Evolutionary conservation across 2,329 filamentous ascomycete species (phyloP), one percentile per base, ranked within the genome.

Genomic region (Arthroderma sp.): DNA sequence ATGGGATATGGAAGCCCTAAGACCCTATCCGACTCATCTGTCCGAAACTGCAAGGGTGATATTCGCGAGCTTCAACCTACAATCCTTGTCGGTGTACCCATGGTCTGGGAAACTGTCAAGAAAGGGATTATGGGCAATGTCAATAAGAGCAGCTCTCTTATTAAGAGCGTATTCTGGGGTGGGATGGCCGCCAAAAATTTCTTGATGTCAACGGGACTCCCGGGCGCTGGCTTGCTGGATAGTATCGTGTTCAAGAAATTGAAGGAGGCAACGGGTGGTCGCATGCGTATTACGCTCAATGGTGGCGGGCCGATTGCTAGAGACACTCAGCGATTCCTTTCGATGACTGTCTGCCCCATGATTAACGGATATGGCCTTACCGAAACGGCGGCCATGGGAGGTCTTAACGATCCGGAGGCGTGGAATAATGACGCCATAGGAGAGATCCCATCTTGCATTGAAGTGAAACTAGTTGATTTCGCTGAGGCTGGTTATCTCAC

Each of bases 101-200:
- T 93, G 47, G 83, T 98, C 30, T 98, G 89, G 88, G 91, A 98
- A 68, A 88, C 85, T 1, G 83, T 98, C 57, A 89, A 87, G 72
- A 98, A 98, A 72, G 91, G 91, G 44, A 84, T 98, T 56, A 71
- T 89, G 51, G 67, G 71, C 55, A 86, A 87, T 64, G 80, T 96
- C 48, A 81, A 84, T 59, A 69, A 74, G 47, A 75, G 82, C 49
- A 80, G 80, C 56, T 64, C 74, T n/a, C 47, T 96, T 36, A 74
- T 81, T 47, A 80, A 73, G 65, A 80, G 81, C 55, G 66, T 96
- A 50, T 98, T 98, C 73, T 81, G 78, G 78, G 76, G 72, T 42
- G 77, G 75, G 8, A 66, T 78, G 62, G 67, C 72, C 29, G 69
- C 75, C 38, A 81, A 81, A 65, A 67, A 66, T 54, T 78, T 79